Conservation (phyloP, 441 rosid species). For the Adansonia madagascariensis region DNA sequence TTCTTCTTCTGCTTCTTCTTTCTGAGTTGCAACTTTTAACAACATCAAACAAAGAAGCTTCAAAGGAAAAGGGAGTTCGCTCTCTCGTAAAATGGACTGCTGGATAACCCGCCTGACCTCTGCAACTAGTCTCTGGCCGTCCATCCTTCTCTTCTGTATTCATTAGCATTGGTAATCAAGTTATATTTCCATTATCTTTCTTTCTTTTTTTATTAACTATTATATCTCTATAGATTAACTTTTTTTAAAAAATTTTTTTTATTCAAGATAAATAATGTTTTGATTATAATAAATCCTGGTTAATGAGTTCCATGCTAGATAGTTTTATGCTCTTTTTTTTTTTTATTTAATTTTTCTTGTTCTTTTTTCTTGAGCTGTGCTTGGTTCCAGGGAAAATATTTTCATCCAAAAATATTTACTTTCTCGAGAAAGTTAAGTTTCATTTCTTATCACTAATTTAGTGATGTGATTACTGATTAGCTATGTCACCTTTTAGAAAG, state of each 20-base stretch:
- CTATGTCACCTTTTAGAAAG: neutral
- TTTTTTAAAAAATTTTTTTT: neutral
- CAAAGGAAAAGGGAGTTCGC: neutral
- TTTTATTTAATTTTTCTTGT: neutral
- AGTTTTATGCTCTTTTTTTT: neutral
- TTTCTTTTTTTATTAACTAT: neutral
- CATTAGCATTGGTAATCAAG: constrained; percentile 26
- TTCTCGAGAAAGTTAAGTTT: constrained; percentile 3
- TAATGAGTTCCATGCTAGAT: neutral
- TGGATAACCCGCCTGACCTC: constrained; percentile 26
- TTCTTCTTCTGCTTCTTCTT: neutral
- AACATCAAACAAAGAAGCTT: neutral
- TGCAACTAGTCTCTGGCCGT: constrained; percentile 24
- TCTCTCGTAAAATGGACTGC: constrained; percentile 25
- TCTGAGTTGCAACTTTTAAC: neutral
- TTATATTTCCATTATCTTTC: neutral
- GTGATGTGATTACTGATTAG: neutral
- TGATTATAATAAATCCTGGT: neutral
- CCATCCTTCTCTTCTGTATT: neutral
- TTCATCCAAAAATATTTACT: neutral
- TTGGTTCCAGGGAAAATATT: constrained; percentile 12
- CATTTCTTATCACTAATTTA: neutral
- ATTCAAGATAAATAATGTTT: neutral
- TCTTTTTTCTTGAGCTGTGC: constrained; percentile 4
- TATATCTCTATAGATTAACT: neutral